Evolutionary conservation across 768 basidiomycete species (phyloP), one percentile per base, ranked within the genome.

Genomic region (Macrolepiota albuminosa): DNA sequence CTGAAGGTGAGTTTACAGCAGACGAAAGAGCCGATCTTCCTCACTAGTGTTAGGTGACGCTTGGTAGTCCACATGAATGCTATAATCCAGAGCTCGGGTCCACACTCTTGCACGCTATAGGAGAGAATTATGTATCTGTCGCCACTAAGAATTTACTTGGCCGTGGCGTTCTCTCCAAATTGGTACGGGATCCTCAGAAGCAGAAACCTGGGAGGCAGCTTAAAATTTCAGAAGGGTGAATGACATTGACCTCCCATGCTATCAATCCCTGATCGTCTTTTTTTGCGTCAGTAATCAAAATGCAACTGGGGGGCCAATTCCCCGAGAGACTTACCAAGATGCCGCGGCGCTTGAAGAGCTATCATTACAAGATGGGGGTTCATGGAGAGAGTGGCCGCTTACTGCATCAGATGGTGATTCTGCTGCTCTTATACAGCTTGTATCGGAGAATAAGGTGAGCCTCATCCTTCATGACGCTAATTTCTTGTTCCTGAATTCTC

Each of bases 381-480:
- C 74, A 1, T 89, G 85, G 81, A 81, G 84, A 49, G 85, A 88
- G 57, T 97, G 95, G 94, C 84, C 91, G 0, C 69, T 93, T 49
- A 75, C 88, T 34, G 85, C 91, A 4, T 84, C 84, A 3, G 93
- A 93, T 63, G 93, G 95, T 8, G 91, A 95, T 63, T 77, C 85
- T 52, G 88, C 90, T 14, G 83, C 87, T 0, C 72, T 96, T 60
- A 74, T 93, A 36, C 83, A 91, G 61, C 76, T 93, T n/a, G 84
- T 87, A n/a, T 95, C 93, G 0, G 87, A 91, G 59, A 81, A 86
- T 61, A 87, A 87, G 76, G 91, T 87, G 64, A 64, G 75, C 45
- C 2, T 48, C 43, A 21, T 57, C 36, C 55, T 43, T 34, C 24
- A 16, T 46, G 42, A 51, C 45, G 13, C 36, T 40, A 16, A 31